A percentile compares a stretch with the other conserved stretches of the same genome.
These are phyloP conservation scores for Penicillium chermesinum DNA, from an alignment of 495 filamentous ascomycete species.

Conservation along the genomic window DNA sequence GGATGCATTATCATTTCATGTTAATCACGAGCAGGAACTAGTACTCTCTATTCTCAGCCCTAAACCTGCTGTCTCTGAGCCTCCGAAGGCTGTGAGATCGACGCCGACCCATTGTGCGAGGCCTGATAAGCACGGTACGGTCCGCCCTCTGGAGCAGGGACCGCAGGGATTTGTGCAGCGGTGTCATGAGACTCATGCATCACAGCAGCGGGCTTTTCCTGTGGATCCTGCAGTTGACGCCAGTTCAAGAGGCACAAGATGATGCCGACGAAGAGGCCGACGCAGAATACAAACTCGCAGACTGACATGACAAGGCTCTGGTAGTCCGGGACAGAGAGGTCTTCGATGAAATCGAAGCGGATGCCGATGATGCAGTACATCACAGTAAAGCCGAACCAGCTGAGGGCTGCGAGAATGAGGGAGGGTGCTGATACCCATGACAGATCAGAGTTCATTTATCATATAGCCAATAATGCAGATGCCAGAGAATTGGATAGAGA, in stretches of 20 bases:
- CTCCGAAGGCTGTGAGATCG: background rate
- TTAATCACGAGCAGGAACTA: background rate
- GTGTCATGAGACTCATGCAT: conserved; percentile 8
- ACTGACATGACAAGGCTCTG: conserved; percentile 3
- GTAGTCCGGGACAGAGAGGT: conserved; percentile 4
- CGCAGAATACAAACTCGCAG: conserved; percentile 15
- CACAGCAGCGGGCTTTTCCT: conserved; percentile 1
- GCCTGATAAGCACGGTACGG: background rate
- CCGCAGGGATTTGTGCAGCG: background rate
- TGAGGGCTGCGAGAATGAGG: conserved; percentile 11
- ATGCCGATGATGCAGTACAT: conserved; percentile 15
- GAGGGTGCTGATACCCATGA: conserved; percentile 11
- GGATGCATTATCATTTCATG: background rate
- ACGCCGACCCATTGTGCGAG: background rate
- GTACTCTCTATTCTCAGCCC: background rate
- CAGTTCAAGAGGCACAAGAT: conserved; percentile 18
- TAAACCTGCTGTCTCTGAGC: background rate
- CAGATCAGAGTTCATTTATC: too few relatives aligned
- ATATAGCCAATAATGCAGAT: background rate
- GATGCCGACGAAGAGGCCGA: conserved; percentile 22
- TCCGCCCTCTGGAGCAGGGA: background rate
- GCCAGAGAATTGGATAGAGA: background rate
- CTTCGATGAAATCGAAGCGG: conserved; percentile 6
- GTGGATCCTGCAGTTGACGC: conserved; percentile 8
- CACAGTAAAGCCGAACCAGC: conserved; percentile 19